Conservation (phyloP, 1,284 basidiomycete species). For the Schizophyllum commune region DNA sequence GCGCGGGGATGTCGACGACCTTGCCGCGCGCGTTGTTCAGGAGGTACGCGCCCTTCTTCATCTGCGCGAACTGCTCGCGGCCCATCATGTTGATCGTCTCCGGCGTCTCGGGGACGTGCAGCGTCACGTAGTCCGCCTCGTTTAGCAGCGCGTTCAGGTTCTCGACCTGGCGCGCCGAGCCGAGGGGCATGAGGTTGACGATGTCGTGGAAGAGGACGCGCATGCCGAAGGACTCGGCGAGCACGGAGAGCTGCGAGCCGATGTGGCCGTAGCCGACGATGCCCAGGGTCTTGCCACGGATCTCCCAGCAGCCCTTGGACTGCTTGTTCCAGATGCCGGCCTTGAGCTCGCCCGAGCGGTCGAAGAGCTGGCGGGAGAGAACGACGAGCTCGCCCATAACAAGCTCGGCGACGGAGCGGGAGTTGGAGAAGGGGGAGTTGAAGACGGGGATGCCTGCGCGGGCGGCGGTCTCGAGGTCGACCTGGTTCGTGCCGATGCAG, state of each 20-base stretch:
- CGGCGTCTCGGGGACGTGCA: constrained; percentile 94
- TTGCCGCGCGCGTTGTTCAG: constrained; percentile 97
- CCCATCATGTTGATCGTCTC: constrained; percentile 97
- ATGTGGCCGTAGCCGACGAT: constrained; percentile 99
- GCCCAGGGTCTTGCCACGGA: constrained; percentile 95
- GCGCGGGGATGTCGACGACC: constrained; percentile 91
- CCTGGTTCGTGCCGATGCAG: constrained; percentile 99
- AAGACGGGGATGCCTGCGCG: constrained; percentile 94
- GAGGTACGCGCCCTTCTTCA: constrained; percentile 95
- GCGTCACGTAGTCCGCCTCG: constrained; percentile 88
- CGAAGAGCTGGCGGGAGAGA: constrained; percentile 90
- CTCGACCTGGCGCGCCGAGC: constrained; percentile 86
- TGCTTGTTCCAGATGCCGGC: constrained; percentile 98
- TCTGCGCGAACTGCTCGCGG: constrained; percentile 67
- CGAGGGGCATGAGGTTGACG: constrained; percentile 96
- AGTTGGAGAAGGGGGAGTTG: constrained; percentile 99
- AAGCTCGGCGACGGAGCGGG: constrained; percentile 96
- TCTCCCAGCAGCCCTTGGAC: constrained; percentile 96
- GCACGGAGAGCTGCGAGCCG: constrained; percentile 93
- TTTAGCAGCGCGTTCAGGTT: constrained; percentile 73
- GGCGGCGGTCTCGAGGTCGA: constrained; percentile 82
- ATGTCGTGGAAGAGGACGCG: constrained; percentile 96
- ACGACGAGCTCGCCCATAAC: constrained; percentile 93
- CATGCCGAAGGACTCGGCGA: constrained; percentile 96
- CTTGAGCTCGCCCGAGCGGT: constrained; percentile 85